Evolutionary conservation across 2,329 filamentous ascomycete genomes (phyloP), one percentile per base, ranked within the genome.

Genomic region (Volutella citrinella): DNA sequence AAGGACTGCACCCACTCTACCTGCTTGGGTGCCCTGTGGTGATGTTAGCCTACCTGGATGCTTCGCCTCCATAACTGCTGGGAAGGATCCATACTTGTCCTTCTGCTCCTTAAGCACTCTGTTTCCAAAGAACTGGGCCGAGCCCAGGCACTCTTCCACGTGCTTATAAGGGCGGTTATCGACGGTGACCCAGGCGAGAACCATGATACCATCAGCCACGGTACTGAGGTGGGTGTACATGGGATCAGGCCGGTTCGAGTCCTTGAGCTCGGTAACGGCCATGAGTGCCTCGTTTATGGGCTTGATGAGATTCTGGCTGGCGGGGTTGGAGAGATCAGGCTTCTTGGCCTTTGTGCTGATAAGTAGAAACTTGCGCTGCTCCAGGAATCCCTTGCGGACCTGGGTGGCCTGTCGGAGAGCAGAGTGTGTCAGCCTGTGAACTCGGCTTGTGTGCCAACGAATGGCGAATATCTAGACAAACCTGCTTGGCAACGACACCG

Each of bases 101-200:
- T 94, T 96, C 63, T 85, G 82, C 52, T 94, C 85, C 66, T 89
- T 95, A 49, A 97, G 69, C 22, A 98, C 87, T 51, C 90, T 81
- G 69, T 98, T 97, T 20, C 93, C 93, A 53, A 87, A 96, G 68
- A 95, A 95, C 60, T 97, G 84, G 24, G 90, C 87, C 31, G 88
- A 84, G 19, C 83, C 82, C 14, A 95, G 72, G 39, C 83, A 83
- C 49, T 95, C 90, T 28, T 82, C 82, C 28, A 97, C 84, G 53
- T 90, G 87, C 55, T 93, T 90, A 45, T 78, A 82, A 3, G 93
- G 93, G 57, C 88, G 89, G 45, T 69, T 75, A 32, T 94, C 86
- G 30, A 93, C 78, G 1, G 84, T 85, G 38, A 97, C 85, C 93
- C 93, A 98, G 20, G 86, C 87, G 38, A 98, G 70, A 23, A 89